Conservation (phyloP, 2,329 filamentous ascomycete species). For the Fusarium anthophilum region DNA sequence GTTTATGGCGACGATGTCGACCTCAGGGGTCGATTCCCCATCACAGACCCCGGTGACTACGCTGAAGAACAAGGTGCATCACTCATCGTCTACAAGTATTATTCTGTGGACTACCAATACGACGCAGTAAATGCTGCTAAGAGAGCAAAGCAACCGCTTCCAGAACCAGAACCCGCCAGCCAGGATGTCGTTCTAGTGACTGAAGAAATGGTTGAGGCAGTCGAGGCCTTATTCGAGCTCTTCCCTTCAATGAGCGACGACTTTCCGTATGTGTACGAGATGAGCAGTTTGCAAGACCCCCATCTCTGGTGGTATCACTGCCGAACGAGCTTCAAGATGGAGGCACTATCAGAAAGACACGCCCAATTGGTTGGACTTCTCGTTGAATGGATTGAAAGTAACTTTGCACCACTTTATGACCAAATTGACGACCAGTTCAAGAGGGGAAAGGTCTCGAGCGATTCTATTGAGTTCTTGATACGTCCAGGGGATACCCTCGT, state of each 20-base stretch:
- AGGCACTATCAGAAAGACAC: neutral
- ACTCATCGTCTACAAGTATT: neutral
- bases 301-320: conserved; percentile 20
- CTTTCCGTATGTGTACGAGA: neutral
- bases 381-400: conserved; percentile 1
- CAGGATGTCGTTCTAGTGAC: neutral
- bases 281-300: neutral
- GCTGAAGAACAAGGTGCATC: neutral
- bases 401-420: neutral
- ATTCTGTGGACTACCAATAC: neutral
- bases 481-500: neutral
- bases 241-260: neutral
- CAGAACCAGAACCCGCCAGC: neutral
- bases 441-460: neutral
- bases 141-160: neutral
- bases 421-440: neutral
- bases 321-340: neutral
- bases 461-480: neutral
- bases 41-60: neutral
- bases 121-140: neutral
- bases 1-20: neutral
- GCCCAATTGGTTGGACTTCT: neutral
- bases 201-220: conserved; percentile 3
- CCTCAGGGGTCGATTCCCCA: neutral
- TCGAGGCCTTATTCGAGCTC: neutral